These are phyloP conservation scores for Phanerodontia chrysosporium DNA, from an alignment of 768 basidiomycete genomes.

Conservation along the genomic window DNA sequence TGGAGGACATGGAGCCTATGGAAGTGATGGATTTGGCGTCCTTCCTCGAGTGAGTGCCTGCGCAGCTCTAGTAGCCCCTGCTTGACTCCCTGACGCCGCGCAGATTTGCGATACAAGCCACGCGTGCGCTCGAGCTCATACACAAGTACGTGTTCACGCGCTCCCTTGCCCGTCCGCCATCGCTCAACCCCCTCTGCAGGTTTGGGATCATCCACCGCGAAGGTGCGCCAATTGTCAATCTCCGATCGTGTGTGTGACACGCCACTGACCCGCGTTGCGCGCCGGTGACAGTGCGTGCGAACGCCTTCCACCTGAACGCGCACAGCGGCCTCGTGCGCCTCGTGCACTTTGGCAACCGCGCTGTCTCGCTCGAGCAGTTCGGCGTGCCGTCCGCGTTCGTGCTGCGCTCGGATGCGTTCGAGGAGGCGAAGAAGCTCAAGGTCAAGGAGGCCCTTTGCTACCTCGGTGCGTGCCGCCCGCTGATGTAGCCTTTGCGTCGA, in stretches of 20 bases:
- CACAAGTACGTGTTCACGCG: constrained; percentile 30
- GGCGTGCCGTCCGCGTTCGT: constrained; percentile 72
- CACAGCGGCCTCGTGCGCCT: constrained; percentile 66
- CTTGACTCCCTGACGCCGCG: no score
- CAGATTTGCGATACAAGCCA: constrained; percentile 74
- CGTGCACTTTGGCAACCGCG: constrained; percentile 73
- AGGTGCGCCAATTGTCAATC: no score
- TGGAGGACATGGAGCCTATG: constrained; percentile 53
- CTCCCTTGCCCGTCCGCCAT: not conserved
- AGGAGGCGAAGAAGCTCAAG: constrained; percentile 60
- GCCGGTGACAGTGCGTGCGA: constrained; percentile 73
- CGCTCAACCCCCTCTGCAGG: constrained; percentile 28
- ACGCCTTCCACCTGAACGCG: constrained; percentile 70
- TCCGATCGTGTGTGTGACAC: not conserved
- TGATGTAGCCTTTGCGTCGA: not conserved
- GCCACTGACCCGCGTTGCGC: not conserved
- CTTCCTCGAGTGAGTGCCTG: constrained; percentile 57
- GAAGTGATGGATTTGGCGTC: constrained; percentile 76
- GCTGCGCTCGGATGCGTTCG: constrained; percentile 43
- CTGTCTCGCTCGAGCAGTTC: constrained; percentile 64
- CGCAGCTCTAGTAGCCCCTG: not conserved
- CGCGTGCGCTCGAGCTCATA: constrained; percentile 63
- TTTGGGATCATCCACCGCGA: constrained; percentile 64
- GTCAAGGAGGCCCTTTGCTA: constrained; percentile 76
- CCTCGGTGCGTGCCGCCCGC: constrained; percentile 28